phyloP scores from a whole-genome alignment of 495 filamentous ascomycete genomes.

The Daldinia decipiens region DNA sequence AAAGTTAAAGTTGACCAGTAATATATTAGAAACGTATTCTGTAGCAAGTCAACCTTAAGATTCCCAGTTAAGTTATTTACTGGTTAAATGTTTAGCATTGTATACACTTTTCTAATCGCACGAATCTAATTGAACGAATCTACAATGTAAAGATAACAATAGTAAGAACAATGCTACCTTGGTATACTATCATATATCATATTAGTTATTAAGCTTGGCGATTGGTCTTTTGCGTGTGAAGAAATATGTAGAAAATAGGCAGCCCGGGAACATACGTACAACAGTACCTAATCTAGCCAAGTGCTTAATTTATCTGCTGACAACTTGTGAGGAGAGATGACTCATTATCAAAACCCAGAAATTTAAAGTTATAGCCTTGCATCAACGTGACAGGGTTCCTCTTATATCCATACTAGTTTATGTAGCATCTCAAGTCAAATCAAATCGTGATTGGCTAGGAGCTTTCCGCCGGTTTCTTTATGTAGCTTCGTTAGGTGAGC shows the following conservation, averaged over 20 bases:
- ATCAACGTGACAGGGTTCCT: slow-evolving; percentile 17
- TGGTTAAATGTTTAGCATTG: not conserved
- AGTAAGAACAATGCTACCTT: not conserved
- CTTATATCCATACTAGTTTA: not conserved
- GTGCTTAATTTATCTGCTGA: slow-evolving; percentile 17
- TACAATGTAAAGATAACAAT: not conserved
- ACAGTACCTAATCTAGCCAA: slow-evolving; percentile 4
- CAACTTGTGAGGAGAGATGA: not conserved
- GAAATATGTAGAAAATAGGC: slow-evolving; percentile 19
- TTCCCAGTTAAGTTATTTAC: not conserved
- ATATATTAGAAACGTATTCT: too few relatives aligned
- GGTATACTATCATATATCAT: not conserved
- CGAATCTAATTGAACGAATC: not conserved
- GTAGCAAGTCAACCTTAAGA: not conserved
- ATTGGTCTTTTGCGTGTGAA: not conserved
- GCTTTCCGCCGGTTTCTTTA: slow-evolving; percentile 8
- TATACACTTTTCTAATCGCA: too few relatives aligned
- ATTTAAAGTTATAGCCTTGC: slow-evolving; percentile 28
- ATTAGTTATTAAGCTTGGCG: not conserved
- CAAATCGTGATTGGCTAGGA: slow-evolving; percentile 3
- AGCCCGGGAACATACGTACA: slow-evolving; percentile 22
- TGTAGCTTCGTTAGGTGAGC: not conserved
- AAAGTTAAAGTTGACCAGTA: too few relatives aligned
- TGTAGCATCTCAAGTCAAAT: not conserved
- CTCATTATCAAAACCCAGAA: slow-evolving; percentile 6